Conservation (phyloP, 495 filamentous ascomycete genomes). For the Delitschia confertaspora region DNA sequence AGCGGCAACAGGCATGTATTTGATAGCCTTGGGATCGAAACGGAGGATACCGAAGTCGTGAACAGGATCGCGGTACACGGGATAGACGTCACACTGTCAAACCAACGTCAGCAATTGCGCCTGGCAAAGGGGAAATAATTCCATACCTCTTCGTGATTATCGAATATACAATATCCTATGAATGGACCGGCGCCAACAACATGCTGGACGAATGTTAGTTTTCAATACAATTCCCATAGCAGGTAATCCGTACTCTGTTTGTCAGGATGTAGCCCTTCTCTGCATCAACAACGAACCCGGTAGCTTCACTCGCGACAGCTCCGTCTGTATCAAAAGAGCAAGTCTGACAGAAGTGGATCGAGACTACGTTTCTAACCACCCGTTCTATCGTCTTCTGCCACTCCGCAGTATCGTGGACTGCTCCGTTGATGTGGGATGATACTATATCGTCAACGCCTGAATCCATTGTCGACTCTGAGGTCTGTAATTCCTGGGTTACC, state of each 20-base stretch:
- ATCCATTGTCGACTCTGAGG: slow-evolving; percentile 7
- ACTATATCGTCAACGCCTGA: slow-evolving; percentile 14
- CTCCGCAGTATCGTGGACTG: slow-evolving; percentile 75
- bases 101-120: slow-evolving; percentile 2
- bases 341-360: slow-evolving; percentile 97
- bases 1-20: slow-evolving; percentile 83
- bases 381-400: slow-evolving; percentile 95
- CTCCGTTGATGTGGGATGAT: slow-evolving; percentile 26
- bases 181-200: slow-evolving; percentile 96
- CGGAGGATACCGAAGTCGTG: slow-evolving; percentile 97
- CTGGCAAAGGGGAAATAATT: neutral
- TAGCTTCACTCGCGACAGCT: slow-evolving; percentile 88
- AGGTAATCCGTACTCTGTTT: slow-evolving; percentile 20
- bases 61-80: slow-evolving; percentile 97
- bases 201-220: slow-evolving; percentile 67
- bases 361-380: slow-evolving; percentile 87
- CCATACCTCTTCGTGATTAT: slow-evolving; percentile 80
- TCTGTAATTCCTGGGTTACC: slow-evolving; percentile 5
- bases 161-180: slow-evolving; percentile 95
- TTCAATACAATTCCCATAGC: neutral
- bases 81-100: slow-evolving; percentile 76
- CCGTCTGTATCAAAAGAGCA: slow-evolving; percentile 96
- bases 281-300: slow-evolving; percentile 95
- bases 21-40: slow-evolving; percentile 90
- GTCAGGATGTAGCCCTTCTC: slow-evolving; percentile 62